Conservation (phyloP, 2,329 filamentous ascomycete genomes). For the Alternaria sp. region DNA sequence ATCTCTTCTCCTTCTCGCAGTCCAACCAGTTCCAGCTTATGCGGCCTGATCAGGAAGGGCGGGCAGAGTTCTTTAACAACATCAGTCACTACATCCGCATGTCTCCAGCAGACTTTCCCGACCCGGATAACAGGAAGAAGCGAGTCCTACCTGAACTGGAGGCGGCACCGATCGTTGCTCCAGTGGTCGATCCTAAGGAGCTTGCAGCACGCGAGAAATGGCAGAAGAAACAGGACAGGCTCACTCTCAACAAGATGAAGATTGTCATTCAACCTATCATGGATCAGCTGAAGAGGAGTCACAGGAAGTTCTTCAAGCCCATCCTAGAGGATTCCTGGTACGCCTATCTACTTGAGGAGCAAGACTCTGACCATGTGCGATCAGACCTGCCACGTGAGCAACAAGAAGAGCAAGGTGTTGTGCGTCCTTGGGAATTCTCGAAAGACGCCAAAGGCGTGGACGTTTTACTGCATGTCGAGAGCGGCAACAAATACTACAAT, state of each 20-base stretch:
- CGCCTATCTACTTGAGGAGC: slow-evolving; percentile 83
- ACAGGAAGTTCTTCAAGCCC: slow-evolving; percentile 85
- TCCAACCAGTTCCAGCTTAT: slow-evolving; percentile 77
- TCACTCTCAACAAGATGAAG: slow-evolving; percentile 86
- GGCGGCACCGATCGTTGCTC: slow-evolving; percentile 67
- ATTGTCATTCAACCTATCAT: slow-evolving; percentile 91
- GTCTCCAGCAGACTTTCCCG: slow-evolving; percentile 84
- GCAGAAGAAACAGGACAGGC: slow-evolving; percentile 82
- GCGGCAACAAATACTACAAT: slow-evolving; percentile 92
- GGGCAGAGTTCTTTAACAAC: slow-evolving; percentile 80
- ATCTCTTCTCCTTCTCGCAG: slow-evolving; percentile 85
- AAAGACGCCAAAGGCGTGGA: slow-evolving; percentile 80
- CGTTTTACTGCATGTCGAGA: slow-evolving; percentile 77
- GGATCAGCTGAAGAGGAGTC: slow-evolving; percentile 92
- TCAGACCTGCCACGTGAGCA: slow-evolving; percentile 67
- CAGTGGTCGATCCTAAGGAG: slow-evolving; percentile 63
- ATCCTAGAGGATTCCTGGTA: slow-evolving; percentile 76
- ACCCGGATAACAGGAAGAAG: slow-evolving; percentile 85
- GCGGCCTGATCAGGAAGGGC: slow-evolving; percentile 71
- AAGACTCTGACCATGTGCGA: slow-evolving; percentile 71
- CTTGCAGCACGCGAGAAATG: slow-evolving; percentile 82
- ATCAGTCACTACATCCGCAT: slow-evolving; percentile 80
- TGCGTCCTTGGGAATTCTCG: slow-evolving; percentile 79
- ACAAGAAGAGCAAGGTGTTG: slow-evolving; percentile 62
- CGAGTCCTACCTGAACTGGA: slow-evolving; percentile 79